phyloP scores from a whole-genome alignment of 345 rosid species.

The Psidium friedrichsthalianum region DNA sequence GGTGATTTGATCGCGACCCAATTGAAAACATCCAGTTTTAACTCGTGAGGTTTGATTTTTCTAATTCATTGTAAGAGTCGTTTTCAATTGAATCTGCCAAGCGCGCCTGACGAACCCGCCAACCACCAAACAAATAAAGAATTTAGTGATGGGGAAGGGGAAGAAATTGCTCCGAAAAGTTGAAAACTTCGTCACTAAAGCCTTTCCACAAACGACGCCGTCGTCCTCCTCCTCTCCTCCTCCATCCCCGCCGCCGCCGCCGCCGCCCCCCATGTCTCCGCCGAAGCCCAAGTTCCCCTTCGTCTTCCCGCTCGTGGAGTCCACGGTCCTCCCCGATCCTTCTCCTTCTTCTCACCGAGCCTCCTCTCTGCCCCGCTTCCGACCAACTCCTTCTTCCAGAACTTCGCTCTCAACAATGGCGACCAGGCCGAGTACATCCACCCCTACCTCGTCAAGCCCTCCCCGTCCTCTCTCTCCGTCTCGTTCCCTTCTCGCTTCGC shows the following conservation, averaged over 20 bases:
- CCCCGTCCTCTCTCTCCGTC: conserved; percentile 49
- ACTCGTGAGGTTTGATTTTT: neutral
- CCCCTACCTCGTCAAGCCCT: conserved; percentile 76
- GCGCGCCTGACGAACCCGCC: neutral
- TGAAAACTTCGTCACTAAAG: neutral
- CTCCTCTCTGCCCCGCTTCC: conserved; percentile 83
- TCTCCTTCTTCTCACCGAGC: conserved; percentile 52
- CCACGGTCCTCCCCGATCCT: conserved; percentile 77
- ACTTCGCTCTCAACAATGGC: conserved; percentile 74
- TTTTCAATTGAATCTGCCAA: conserved; percentile 4
- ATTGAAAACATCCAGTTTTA: neutral
- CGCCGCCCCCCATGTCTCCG: conserved; percentile 12
- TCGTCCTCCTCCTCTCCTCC: neutral
- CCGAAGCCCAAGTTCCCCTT: conserved; percentile 28
- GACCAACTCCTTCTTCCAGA: conserved; percentile 87
- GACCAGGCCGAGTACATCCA: conserved; percentile 85
- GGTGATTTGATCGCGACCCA: neutral
- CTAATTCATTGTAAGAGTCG: neutral
- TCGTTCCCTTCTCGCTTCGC: conserved; percentile 61
- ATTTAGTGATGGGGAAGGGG: neutral
- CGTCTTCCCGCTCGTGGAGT: conserved; percentile 49
- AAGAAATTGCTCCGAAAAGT: conserved; percentile 8
- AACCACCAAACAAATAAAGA: neutral
- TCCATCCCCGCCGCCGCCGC: neutral
- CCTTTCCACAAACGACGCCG: neutral